phyloP scores from a whole-genome alignment of 2,329 filamentous ascomycete genomes.

The Fusarium neocosmosporiellum region DNA sequence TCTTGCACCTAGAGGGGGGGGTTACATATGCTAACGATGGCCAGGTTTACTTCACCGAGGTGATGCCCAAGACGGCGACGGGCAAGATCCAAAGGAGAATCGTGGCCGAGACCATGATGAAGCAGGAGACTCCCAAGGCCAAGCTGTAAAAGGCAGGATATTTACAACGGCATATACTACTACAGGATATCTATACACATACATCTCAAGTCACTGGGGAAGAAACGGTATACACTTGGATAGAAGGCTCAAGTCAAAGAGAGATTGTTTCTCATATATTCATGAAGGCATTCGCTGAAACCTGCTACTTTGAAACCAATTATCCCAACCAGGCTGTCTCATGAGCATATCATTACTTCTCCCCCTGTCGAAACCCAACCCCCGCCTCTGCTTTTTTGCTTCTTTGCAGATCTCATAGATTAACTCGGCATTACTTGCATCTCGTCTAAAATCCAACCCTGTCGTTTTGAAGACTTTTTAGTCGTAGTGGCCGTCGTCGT shows the following conservation, averaged over 20 bases:
- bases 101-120: conserved; percentile 87
- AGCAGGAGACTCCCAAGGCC: conserved; percentile 68
- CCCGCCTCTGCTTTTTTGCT: not conserved
- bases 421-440: conserved; percentile 26
- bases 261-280: conserved; percentile 14
- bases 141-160: conserved; percentile 59
- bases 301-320: conserved; percentile 6
- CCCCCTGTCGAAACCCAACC: not conserved
- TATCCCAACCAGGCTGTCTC: conserved; percentile 12
- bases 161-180: not conserved
- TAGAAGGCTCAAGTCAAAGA: conserved; percentile 4
- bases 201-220: not conserved
- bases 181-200: not conserved
- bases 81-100: conserved; percentile 89
- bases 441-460: not conserved
- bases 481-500: conserved; percentile 42
- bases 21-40: not conserved
- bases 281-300: conserved; percentile 18
- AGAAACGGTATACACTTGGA: not conserved
- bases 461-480: conserved; percentile 5
- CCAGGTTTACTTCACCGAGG: conserved; percentile 81
- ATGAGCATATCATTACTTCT: conserved; percentile 2
- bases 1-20: no score
- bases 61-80: conserved; percentile 93
- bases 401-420: not conserved